Evolutionary conservation across 495 filamentous ascomycete species (phyloP).

Genomic region (Aspergillus wentii): DNA sequence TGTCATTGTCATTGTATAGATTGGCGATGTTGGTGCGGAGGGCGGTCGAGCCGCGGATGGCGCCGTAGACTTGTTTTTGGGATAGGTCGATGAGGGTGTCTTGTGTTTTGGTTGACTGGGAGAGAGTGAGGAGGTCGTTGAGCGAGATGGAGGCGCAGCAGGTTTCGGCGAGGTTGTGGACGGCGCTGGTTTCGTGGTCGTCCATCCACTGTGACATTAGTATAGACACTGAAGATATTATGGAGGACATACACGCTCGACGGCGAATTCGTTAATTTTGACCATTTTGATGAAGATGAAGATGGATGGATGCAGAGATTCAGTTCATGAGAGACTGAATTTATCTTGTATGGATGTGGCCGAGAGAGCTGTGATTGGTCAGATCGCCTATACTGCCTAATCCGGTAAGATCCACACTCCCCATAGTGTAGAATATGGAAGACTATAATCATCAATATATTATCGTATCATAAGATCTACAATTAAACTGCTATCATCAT

Average conservation of each 20-base stretch:
- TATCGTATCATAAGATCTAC: too few species aligned
- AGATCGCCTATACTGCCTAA: slow-evolving; percentile 1
- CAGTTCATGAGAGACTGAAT: not conserved
- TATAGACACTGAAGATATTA: not conserved
- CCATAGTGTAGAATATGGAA: too few species aligned
- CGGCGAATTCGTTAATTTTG: slow-evolving; percentile 58
- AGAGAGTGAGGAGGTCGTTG: slow-evolving; percentile 45
- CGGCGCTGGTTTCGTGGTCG: slow-evolving; percentile 58
- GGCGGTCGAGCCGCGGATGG: slow-evolving; percentile 54
- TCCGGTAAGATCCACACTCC: not conserved
- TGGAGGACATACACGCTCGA: slow-evolving; percentile 53
- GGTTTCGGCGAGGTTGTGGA: slow-evolving; percentile 75
- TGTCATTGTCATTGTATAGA: slow-evolving; percentile 24
- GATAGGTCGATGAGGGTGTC: slow-evolving; percentile 22
- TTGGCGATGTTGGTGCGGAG: slow-evolving; percentile 50
- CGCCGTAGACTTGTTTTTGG: slow-evolving; percentile 53
- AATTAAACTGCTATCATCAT: too few species aligned
- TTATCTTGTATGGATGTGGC: not conserved
- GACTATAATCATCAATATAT: too few species aligned
- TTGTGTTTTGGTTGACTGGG: too few species aligned
- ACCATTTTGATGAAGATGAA: slow-evolving; percentile 41
- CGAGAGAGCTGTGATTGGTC: slow-evolving; percentile 1
- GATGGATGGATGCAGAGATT: not conserved
- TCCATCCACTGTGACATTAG: slow-evolving; percentile 66
- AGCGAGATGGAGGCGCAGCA: slow-evolving; percentile 71